Conservation (phyloP, 306 rosid species). For the Amphicarpaea edgeworthii region DNA sequence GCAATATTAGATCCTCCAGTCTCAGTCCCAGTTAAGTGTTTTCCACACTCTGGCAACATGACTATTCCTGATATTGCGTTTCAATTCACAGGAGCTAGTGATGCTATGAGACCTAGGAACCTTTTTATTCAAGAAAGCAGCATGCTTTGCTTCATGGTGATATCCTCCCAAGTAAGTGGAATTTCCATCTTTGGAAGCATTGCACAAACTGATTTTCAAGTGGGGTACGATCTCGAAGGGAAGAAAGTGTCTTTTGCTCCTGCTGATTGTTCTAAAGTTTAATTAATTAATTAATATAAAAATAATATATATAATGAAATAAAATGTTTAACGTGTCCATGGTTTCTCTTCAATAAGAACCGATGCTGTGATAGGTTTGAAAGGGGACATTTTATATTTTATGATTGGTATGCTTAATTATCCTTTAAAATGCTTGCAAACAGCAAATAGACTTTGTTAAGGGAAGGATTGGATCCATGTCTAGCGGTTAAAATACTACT, state of each 20-base stretch:
- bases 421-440: too few relatives aligned
- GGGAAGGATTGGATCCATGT: too few relatives aligned
- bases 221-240: slow-evolving; percentile 21
- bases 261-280: neutral
- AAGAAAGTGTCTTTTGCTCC: slow-evolving; percentile 24
- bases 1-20: too few relatives aligned
- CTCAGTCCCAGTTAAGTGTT: too few relatives aligned
- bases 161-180: neutral
- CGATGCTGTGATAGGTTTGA: neutral
- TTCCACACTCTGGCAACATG: neutral
- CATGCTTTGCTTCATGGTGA: neutral
- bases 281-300: neutral
- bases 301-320: neutral
- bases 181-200: slow-evolving; percentile 3
- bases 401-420: too few relatives aligned
- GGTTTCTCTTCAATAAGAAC: neutral
- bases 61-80: neutral
- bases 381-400: neutral
- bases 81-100: neutral
- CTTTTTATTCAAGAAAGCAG: neutral
- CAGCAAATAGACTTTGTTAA: too few relatives aligned
- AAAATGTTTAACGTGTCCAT: neutral
- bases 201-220: slow-evolving; percentile 15
- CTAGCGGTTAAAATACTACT: too few relatives aligned
- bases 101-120: neutral